Percentiles rank a stretch among this genome's conserved stretches.
phyloP scores from a whole-genome alignment of 139 green algal genomes.

The Parachlorella kessleri region DNA sequence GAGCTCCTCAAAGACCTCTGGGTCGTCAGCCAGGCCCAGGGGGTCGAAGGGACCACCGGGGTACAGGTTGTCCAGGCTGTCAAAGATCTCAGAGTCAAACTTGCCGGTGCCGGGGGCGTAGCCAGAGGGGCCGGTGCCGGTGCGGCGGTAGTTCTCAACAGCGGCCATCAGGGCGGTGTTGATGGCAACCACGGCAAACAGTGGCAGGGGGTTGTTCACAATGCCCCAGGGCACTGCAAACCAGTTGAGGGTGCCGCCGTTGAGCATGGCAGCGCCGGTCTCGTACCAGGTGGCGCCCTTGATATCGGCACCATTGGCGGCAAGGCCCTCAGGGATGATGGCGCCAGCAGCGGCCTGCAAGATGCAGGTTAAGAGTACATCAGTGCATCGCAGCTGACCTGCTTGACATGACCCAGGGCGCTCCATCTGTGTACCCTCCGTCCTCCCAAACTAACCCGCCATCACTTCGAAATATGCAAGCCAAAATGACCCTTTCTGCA shows the following conservation, averaged over 20 bases:
- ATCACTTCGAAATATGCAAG: too few species aligned
- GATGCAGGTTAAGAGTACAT: too few species aligned
- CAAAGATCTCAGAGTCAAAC: slow-evolving; percentile 87
- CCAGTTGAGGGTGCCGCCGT: slow-evolving; percentile 94
- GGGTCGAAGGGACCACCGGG: slow-evolving; percentile 97
- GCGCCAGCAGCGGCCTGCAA: slow-evolving; percentile 80
- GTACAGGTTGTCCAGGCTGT: slow-evolving; percentile 92
- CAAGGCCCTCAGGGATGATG: slow-evolving; percentile 95
- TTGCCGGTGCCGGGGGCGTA: slow-evolving; percentile 92
- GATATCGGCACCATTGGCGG: slow-evolving; percentile 89
- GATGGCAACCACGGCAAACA: slow-evolving; percentile 77
- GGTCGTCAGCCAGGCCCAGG: slow-evolving; percentile 92
- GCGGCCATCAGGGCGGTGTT: slow-evolving; percentile 87
- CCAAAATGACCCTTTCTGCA: too few species aligned
- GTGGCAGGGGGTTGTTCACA: slow-evolving; percentile 89
- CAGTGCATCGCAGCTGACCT: too few species aligned
- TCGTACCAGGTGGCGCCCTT: slow-evolving; percentile 92
- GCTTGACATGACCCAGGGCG: too few species aligned
- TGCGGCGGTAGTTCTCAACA: slow-evolving; percentile 86
- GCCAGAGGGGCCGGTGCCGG: slow-evolving; percentile 80
- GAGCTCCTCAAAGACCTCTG: slow-evolving; percentile 89
- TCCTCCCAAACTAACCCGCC: too few species aligned
- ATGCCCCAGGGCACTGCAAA: slow-evolving; percentile 90
- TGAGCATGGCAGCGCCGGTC: slow-evolving; percentile 92
- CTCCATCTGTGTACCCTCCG: too few species aligned